Evolutionary conservation across 805 yeast species (phyloP).

Genomic region (Candida wancherniae): DNA sequence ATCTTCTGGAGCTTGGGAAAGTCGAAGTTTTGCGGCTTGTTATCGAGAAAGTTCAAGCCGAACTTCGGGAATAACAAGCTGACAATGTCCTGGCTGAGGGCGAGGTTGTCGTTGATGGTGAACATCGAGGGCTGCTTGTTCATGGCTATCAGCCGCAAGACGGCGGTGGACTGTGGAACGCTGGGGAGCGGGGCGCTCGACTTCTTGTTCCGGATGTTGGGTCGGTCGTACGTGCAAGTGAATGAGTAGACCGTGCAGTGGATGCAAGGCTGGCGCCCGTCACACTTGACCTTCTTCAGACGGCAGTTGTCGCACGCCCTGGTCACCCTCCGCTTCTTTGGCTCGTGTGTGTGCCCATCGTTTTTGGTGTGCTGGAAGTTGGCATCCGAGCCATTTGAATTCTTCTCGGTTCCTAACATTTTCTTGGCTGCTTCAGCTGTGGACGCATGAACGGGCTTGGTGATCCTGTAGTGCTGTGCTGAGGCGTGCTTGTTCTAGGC

Average conservation of each 20-base stretch:
- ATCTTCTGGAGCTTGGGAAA: conserved; percentile 30
- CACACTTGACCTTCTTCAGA: conserved; percentile 73
- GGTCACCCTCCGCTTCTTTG: conserved; percentile 59
- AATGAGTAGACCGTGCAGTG: conserved; percentile 85
- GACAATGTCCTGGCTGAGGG: conserved; percentile 32
- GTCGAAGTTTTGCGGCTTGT: conserved; percentile 26
- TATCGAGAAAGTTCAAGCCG: conserved; percentile 31
- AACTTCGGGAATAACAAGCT: conserved; percentile 33
- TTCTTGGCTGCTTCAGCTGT: too few species aligned
- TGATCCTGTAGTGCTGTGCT: too few species aligned
- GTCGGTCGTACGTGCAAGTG: conserved; percentile 81
- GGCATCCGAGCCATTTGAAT: too few species aligned
- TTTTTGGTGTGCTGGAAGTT: too few species aligned
- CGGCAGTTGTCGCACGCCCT: conserved; percentile 76
- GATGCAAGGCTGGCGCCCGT: conserved; percentile 72
- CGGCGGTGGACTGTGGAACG: conserved; percentile 17
- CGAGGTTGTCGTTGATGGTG: conserved; percentile 14
- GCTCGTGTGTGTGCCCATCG: conserved; percentile 7
- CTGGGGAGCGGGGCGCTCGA: conserved; percentile 11
- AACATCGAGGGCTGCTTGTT: conserved; percentile 11
- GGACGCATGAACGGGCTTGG: too few species aligned
- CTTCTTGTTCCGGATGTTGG: conserved; percentile 52
- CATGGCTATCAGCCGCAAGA: conserved; percentile 15
- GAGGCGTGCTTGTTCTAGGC: too few species aligned
- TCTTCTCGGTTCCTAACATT: too few species aligned